Conservation (phyloP, 805 yeast species). For the Barnettozyma wickerhamii region DNA sequence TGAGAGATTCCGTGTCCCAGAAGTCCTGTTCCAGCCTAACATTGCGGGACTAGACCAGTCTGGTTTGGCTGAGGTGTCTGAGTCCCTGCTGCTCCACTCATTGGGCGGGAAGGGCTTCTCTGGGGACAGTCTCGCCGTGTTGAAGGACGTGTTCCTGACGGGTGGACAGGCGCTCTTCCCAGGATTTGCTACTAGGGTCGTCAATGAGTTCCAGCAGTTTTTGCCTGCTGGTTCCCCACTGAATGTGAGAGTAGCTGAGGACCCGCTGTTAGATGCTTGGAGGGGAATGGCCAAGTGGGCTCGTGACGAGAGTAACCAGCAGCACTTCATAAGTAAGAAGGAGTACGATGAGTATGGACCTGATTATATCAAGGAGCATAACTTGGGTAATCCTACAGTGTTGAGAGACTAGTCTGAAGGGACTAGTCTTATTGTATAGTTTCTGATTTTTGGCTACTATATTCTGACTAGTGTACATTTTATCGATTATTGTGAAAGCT, state of each 20-base stretch:
- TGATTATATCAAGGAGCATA: conserved; percentile 85
- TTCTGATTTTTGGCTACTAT: too few species aligned
- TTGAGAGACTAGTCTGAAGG: not conserved
- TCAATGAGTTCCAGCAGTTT: conserved; percentile 60
- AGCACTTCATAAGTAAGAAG: conserved; percentile 55
- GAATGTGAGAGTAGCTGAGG: conserved; percentile 54
- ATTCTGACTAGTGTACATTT: too few species aligned
- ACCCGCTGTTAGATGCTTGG: conserved; percentile 86
- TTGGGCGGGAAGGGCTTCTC: conserved; percentile 51
- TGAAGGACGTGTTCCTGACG: conserved; percentile 70
- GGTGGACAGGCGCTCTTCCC: conserved; percentile 78
- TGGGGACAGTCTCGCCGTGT: conserved; percentile 44
- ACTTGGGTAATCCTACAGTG: conserved; percentile 42
- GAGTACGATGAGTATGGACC: conserved; percentile 89
- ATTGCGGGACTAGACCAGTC: conserved; percentile 97
- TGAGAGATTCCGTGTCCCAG: conserved; percentile 91
- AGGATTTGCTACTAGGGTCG: conserved; percentile 65
- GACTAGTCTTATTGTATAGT: too few species aligned
- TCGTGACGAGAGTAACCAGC: conserved; percentile 38
- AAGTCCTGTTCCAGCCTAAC: conserved; percentile 84
- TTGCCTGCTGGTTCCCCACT: conserved; percentile 67
- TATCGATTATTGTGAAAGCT: too few species aligned
- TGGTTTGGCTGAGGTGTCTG: conserved; percentile 77
- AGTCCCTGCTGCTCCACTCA: conserved; percentile 58
- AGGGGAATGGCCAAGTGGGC: conserved; percentile 89